These are phyloP conservation scores for Blastobotrys robertii DNA, from an alignment of 805 yeast genomes.

Conservation along the genomic window DNA sequence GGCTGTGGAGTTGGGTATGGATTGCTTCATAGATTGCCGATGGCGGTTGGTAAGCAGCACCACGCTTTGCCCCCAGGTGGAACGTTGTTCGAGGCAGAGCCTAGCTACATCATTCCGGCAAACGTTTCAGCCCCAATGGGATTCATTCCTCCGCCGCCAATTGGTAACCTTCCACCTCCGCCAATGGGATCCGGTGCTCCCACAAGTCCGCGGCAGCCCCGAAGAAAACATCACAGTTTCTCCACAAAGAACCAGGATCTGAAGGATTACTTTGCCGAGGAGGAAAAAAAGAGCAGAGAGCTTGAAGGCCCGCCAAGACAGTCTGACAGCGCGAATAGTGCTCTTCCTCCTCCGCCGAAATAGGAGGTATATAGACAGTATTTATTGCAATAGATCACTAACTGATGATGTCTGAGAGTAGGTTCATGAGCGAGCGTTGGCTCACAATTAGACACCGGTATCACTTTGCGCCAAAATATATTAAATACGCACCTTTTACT, in stretches of 20 bases:
- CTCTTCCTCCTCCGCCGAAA: conserved; percentile 21
- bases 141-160: conserved; percentile 5
- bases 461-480: too few species aligned
- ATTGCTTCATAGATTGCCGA: conserved; percentile 74
- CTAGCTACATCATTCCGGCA: neutral
- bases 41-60: conserved; percentile 30
- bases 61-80: conserved; percentile 28
- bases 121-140: neutral
- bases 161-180: conserved; percentile 7
- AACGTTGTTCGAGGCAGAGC: conserved; percentile 31
- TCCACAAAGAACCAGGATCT: conserved; percentile 10
- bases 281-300: conserved; percentile 16
- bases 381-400: neutral
- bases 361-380: neutral
- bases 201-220: conserved; percentile 6
- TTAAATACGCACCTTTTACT: too few species aligned
- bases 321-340: conserved; percentile 8
- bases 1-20: conserved; percentile 98
- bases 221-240: neutral
- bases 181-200: conserved; percentile 3
- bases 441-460: too few species aligned
- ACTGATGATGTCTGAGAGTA: too few species aligned
- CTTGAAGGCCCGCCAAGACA: conserved; percentile 13
- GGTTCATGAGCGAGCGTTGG: too few species aligned
- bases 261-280: conserved; percentile 21